These are phyloP conservation scores for Clausena lansium DNA, from an alignment of 345 rosid genomes.

Conservation along the genomic window DNA sequence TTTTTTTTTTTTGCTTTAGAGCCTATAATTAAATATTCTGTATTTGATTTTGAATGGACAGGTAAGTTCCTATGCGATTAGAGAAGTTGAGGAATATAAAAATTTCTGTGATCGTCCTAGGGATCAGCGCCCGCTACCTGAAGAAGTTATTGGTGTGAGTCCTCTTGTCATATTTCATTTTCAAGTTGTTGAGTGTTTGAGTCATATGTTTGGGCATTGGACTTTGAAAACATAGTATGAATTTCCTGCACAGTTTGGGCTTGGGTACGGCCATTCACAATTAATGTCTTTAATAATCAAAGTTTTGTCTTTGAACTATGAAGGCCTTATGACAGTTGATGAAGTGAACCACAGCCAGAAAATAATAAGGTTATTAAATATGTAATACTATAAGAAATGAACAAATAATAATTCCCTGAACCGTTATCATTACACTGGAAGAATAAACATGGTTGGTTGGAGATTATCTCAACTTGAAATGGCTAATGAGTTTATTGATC, in stretches of 20 bases:
- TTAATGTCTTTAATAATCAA: neutral
- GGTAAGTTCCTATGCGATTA: slow-evolving; percentile 74
- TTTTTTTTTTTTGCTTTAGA: neutral
- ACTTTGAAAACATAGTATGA: neutral
- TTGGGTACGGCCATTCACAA: neutral
- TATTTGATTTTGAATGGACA: slow-evolving; percentile 25
- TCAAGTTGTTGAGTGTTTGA: neutral
- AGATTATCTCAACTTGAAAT: neutral
- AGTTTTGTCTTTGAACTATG: neutral
- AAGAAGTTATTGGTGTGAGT: slow-evolving; percentile 87
- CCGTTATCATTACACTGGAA: neutral
- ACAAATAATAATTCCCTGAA: neutral
- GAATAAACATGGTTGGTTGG: neutral
- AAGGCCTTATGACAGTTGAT: slow-evolving; percentile 3
- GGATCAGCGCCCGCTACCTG: slow-evolving; percentile 86
- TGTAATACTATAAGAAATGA: neutral
- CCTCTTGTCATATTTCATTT: slow-evolving; percentile 4
- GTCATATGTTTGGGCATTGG: neutral
- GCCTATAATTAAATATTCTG: neutral
- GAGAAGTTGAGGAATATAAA: slow-evolving; percentile 86
- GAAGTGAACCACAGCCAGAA: neutral
- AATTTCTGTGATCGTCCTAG: slow-evolving; percentile 84
- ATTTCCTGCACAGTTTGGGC: neutral
- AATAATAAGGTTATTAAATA: neutral
- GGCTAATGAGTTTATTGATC: neutral